Percentiles rank a stretch among this genome's conserved stretches.
Evolutionary conservation across 768 basidiomycete genomes (phyloP).

Genomic region (Boletus eberwhitei): DNA sequence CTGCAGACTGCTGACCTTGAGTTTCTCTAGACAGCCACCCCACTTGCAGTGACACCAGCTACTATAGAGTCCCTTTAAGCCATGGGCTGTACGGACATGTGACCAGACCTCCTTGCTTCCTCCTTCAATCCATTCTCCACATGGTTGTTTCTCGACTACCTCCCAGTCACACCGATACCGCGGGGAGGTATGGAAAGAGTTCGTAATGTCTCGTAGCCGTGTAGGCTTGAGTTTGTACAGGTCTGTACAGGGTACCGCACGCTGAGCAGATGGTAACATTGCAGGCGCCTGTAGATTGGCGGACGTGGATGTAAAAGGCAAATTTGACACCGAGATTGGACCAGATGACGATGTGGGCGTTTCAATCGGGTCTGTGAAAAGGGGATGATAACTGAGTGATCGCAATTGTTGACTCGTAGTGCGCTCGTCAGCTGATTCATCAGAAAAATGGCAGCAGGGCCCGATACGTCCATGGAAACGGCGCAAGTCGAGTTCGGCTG

Average conservation of each 20-base stretch:
- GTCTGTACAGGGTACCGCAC: neutral
- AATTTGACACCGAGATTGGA: neutral
- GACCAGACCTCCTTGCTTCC: constrained; percentile 8
- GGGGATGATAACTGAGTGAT: neutral
- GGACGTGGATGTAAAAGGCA: neutral
- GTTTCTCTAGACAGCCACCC: constrained; percentile 8
- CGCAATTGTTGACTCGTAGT: neutral
- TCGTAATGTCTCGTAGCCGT: neutral
- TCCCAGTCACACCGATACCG: constrained; percentile 7
- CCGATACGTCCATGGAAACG: neutral
- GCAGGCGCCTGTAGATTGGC: neutral
- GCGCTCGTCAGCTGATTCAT: neutral
- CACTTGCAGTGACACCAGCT: constrained; percentile 1
- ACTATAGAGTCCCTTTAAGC: constrained; percentile 7
- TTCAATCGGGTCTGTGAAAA: neutral
- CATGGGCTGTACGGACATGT: constrained; percentile 10
- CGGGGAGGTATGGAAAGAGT: neutral
- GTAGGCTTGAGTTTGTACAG: neutral
- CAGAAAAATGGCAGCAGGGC: neutral
- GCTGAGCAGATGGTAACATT: neutral
- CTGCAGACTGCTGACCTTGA: constrained; percentile 11
- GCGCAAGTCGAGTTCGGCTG: neutral
- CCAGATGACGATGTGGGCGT: neutral
- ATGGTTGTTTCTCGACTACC: neutral
- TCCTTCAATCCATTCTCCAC: constrained; percentile 9